A percentile compares a stretch with the other conserved stretches of the same genome.
Conservation (phyloP, 345 rosid species). For the Litchi chinensis region DNA sequence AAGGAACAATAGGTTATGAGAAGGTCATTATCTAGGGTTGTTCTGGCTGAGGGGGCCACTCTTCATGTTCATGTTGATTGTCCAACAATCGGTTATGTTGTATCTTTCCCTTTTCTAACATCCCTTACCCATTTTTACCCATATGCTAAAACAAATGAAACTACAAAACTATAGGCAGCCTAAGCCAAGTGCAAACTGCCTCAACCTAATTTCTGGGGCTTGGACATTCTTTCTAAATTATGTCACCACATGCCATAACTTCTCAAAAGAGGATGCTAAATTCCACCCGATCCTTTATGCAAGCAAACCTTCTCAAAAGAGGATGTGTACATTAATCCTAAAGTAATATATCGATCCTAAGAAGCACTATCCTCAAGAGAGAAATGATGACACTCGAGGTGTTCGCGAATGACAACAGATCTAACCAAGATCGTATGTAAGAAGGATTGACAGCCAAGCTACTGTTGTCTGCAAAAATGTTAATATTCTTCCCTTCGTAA, state of each 20-base stretch:
- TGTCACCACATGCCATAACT: background rate
- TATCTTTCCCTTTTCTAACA: background rate
- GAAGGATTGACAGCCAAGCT: constrained; percentile 84
- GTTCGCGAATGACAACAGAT: constrained; percentile 82
- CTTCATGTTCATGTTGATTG: background rate
- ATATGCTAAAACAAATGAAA: background rate
- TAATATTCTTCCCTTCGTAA: constrained; percentile 70
- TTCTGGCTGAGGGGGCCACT: background rate
- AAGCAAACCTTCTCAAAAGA: background rate
- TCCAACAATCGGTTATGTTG: background rate
- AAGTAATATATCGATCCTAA: background rate
- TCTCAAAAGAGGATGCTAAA: background rate
- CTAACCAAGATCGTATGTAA: constrained; percentile 80
- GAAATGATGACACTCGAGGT: constrained; percentile 93
- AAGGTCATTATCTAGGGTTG: background rate
- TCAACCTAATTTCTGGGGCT: background rate
- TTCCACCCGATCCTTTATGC: background rate
- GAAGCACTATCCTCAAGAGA: constrained; percentile 32
- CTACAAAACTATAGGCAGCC: background rate
- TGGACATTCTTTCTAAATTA: background rate
- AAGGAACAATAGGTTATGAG: background rate
- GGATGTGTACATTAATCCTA: too few species aligned
- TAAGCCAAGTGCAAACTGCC: background rate
- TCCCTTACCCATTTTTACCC: background rate
- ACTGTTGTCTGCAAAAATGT: constrained; percentile 77